Conservation (phyloP, 2,329 filamentous ascomycete species). For the Daldinia sp. region DNA sequence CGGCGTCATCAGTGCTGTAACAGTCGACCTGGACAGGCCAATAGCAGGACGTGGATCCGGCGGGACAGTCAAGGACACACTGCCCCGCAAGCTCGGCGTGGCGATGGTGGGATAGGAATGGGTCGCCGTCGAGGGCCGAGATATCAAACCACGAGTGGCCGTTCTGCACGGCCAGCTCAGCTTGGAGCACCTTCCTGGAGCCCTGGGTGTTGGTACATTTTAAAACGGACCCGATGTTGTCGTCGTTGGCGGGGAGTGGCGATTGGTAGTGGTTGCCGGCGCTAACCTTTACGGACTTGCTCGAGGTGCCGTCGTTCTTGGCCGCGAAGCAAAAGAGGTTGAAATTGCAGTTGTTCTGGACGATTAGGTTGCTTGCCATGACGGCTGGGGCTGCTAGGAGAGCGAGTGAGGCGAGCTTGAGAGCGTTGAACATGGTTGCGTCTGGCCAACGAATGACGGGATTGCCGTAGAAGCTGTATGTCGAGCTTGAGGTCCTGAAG, state of each 20-base stretch:
- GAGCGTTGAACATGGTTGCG: slow-evolving; percentile 9
- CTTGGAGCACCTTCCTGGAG: slow-evolving; percentile 33
- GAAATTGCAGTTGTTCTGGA: slow-evolving; percentile 34
- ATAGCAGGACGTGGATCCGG: slow-evolving; percentile 29
- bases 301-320: slow-evolving; percentile 32
- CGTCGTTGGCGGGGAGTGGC: slow-evolving; percentile 24
- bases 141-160: slow-evolving; percentile 38
- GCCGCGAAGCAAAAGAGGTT: slow-evolving; percentile 31
- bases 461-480: not conserved
- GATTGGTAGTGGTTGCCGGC: slow-evolving; percentile 23
- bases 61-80: slow-evolving; percentile 35
- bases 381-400: slow-evolving; percentile 10
- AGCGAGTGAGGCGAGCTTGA: slow-evolving; percentile 5
- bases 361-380: slow-evolving; percentile 22
- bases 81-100: slow-evolving; percentile 32
- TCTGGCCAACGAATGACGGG: not conserved
- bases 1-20: slow-evolving; percentile 5
- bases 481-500: no score
- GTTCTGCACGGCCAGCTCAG: slow-evolving; percentile 33
- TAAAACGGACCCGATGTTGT: slow-evolving; percentile 37
- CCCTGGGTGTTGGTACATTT: slow-evolving; percentile 29
- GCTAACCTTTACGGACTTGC: not conserved
- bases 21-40: slow-evolving; percentile 33
- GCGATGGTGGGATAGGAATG: slow-evolving; percentile 33
- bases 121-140: slow-evolving; percentile 36